Evolutionary conservation across 441 rosid genomes (phyloP), one percentile per base, ranked within the genome.

Genomic region (Aquilaria agallochum): DNA sequence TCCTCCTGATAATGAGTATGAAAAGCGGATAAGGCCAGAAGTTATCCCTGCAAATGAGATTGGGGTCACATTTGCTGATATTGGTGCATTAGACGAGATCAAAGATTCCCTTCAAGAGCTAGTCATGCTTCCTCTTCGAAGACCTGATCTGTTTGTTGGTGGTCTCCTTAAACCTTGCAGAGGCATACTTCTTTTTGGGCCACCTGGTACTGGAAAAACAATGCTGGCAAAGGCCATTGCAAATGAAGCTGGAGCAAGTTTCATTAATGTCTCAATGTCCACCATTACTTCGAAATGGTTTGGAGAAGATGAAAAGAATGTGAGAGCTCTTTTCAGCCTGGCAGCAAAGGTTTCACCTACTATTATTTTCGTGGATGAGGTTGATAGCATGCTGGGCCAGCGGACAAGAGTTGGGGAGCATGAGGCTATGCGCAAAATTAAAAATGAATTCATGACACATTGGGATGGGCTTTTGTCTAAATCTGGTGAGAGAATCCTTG

Each of bases 251-350:
- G 97, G 98, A 67, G 98, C 99, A 49, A 92, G 98, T 77, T 95
- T 95, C 80, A 92, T 95, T 68, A 95, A 95, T 42, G 99, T 95
- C 47, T 95, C 98, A 0, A 89, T 95, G 97, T 95, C 99, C 69
- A 92, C 97, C 74, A 89, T 95, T 66, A 95, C 99, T 47, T 92
- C 98, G n/a, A 95, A 95, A 79, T 95, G 99, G 99, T 95, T 92
- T 58, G 98, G 99, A 15, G 99, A 95, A 81, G 99, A 95, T 50
- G 98, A 95, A 68, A 92, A 95, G 81, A 95, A 92, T 32, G 98
- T 92, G 31, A 83, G 96, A 58, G 98, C 99, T 15, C 68, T 95
- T 56, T 95, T 95, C 74, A 79, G 95, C 0, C 87, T 95, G 3
- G 99, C 98, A 46, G 95, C 92, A 10, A 95, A 89, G 77, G 98